Base-by-base conservation (phyloP, 345 rosid genomes). In the Hypericum androsaemum region DNA sequence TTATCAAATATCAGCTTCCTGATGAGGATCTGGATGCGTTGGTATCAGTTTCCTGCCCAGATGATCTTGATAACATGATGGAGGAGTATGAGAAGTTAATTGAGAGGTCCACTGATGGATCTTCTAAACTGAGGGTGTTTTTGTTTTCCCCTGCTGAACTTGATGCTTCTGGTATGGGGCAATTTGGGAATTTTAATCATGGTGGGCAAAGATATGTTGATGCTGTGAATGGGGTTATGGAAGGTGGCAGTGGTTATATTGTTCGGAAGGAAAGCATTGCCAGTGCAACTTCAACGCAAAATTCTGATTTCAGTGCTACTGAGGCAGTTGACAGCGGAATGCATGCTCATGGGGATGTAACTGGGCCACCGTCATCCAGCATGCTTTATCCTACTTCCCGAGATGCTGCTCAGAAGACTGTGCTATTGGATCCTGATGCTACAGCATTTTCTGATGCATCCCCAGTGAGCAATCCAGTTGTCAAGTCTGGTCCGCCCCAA, bases 1-100 rank as follows among this genome's bases (percentile, higher is more conserved):
- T 72, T 64, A 71, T 82, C 28, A 85, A 82, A 71, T 81, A 77
- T 62, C 95, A 85, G 77, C 86, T 81, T 50, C 94, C 89, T 41
- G 81, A 77, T 52, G 95, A 85, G 76, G 95, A 85, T 64, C 82
- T 85, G 65, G 95, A 85, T 69, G 81, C 95, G 7, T 68, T 85
- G 67, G 82, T 85, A 14, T 82, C 95, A 1, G 77, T 85, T 64
- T 76, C 86, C 8, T 80, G 83, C 53, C 67, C 78, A 6, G 95
- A 85, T 56, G 95, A 85, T 73, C 83, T 85, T 37, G 84, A 79
- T 62, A 78, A 81, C 60, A 80, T 85, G 95, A 77, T 85, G 86
- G 89, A 79, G 28, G 89, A 85, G 72, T 85, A 77, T 74, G 81
- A 81, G 62, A 81, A 77, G 66, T 67, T 81, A 69, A 58, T 65